Base-by-base conservation (phyloP, 1,139 yeast species). In the Candida dubliniensis region DNA sequence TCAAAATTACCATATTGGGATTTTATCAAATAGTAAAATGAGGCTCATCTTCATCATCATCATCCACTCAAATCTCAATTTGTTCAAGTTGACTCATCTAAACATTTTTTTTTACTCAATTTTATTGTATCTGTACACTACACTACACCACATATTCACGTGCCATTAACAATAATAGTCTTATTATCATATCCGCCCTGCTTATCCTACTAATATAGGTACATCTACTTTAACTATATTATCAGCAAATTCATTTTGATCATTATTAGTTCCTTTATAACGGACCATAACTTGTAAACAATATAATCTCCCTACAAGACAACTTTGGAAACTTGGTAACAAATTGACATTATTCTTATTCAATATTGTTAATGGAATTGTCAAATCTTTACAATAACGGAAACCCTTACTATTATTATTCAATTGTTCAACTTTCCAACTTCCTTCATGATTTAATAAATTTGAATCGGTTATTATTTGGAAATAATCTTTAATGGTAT, bases 251-350 rank as follows among this genome's bases (percentile, higher is more conserved):
- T 69, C 72, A 43, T 64, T 60, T 38, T 59, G 63, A 14, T 68
- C 72, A 14, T 66, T 63, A 13, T 65, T 63, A 11, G 64, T 60
- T 2, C 77, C 77, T 55, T 71, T 72, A 47, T 59, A 69, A 53
- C 62, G 68, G 12, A 72, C 71, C 18, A 58, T 51, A 3, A 73
- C 66, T 50, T 73, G 77, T 41, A 74, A 56, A 47, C 76, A 66
- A 49, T 74, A 72, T 2, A 69, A 47, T 45, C 78, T 56, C 0
- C 79, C 79, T 9, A 70, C 67, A 45, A 74, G 60, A 51, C 79
- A 74, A 38, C 64, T 68, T 47, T 74, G 78, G 54, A 72, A 74
- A 37, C 68, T 64, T 5, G 79, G 78, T 11, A 70, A 56, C 42
- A 74, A 59, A 15, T 68, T 71, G 37, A 71, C 61, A 47, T 69